Percentiles rank a stretch among this genome's conserved stretches.
Conservation (phyloP, 2,329 filamentous ascomycete species). For the Aspergillus neotritici region DNA sequence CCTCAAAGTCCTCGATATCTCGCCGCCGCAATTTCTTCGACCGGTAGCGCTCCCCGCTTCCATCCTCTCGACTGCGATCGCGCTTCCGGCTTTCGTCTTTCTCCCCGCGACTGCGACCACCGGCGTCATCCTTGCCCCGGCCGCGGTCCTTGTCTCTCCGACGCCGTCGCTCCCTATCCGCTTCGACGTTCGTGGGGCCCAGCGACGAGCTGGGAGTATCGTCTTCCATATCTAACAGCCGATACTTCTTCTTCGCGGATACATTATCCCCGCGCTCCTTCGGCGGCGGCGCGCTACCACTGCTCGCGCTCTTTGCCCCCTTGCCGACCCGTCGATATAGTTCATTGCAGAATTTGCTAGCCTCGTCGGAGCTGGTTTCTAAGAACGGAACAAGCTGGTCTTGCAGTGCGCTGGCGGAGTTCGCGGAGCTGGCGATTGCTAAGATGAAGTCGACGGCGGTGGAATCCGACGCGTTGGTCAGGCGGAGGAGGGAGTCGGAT, state of each 20-base stretch:
- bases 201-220: slow-evolving; percentile 30
- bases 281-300: slow-evolving; percentile 7
- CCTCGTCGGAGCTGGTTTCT: slow-evolving; percentile 44
- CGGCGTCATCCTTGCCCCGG: slow-evolving; percentile 12
- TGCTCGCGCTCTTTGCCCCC: slow-evolving; percentile 17
- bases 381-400: slow-evolving; percentile 51
- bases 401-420: slow-evolving; percentile 43
- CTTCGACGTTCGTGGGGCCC: slow-evolving; percentile 31
- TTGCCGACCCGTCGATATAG: slow-evolving; percentile 35
- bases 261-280: slow-evolving; percentile 18
- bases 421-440: slow-evolving; percentile 48
- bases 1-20: slow-evolving; percentile 58
- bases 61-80: slow-evolving; percentile 32
- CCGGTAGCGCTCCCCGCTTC: slow-evolving; percentile 39
- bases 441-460: slow-evolving; percentile 55
- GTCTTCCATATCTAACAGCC: slow-evolving; percentile 51
- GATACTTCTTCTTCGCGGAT: slow-evolving; percentile 46
- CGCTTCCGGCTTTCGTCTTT: slow-evolving; percentile 37
- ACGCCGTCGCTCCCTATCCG: slow-evolving; percentile 33
- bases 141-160: slow-evolving; percentile 21
- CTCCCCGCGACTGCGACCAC: slow-evolving; percentile 21
- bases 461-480: slow-evolving; percentile 52
- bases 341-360: slow-evolving; percentile 45
- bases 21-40: slow-evolving; percentile 49
- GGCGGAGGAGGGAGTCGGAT: slow-evolving; percentile 49